Evolutionary conservation across 2,329 filamentous ascomycete genomes (phyloP).

Genomic region (Dactylonectria macrodidyma): DNA sequence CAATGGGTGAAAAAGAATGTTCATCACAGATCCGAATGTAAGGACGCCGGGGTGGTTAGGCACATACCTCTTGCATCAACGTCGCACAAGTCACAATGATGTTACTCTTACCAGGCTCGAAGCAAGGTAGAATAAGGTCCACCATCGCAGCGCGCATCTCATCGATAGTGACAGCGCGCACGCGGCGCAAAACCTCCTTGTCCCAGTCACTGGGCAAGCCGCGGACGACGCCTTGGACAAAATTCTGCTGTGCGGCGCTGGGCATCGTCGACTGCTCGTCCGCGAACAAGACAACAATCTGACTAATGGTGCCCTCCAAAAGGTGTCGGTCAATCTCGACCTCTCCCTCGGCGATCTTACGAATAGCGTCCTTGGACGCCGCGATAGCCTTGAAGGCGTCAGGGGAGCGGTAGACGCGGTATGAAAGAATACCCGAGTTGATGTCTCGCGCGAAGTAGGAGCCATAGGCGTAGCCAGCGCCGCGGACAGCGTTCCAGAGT

Average conservation of each 20-base stretch:
- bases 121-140: conserved; percentile 84
- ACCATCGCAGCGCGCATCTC: conserved; percentile 83
- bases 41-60: neutral
- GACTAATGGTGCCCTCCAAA: conserved; percentile 91
- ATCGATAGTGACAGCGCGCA: conserved; percentile 81
- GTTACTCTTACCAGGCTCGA: conserved; percentile 85
- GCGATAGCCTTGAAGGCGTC: conserved; percentile 89
- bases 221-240: conserved; percentile 84
- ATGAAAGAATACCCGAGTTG: conserved; percentile 85
- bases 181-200: conserved; percentile 80
- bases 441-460: conserved; percentile 83
- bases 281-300: conserved; percentile 88
- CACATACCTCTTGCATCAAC: conserved; percentile 84
- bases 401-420: conserved; percentile 91
- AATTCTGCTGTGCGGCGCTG: conserved; percentile 86
- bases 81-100: conserved; percentile 90
- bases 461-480: conserved; percentile 94
- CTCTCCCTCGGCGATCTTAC: conserved; percentile 80
- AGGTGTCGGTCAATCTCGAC: conserved; percentile 83
- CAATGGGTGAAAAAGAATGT: neutral
- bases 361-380: conserved; percentile 82
- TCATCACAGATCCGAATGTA: neutral
- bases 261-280: conserved; percentile 91
- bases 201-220: conserved; percentile 84
- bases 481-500: conserved; percentile 93